Evolutionary conservation across 2,329 filamentous ascomycete species (phyloP).

Genomic region (Dothiorella sarmentorum): DNA sequence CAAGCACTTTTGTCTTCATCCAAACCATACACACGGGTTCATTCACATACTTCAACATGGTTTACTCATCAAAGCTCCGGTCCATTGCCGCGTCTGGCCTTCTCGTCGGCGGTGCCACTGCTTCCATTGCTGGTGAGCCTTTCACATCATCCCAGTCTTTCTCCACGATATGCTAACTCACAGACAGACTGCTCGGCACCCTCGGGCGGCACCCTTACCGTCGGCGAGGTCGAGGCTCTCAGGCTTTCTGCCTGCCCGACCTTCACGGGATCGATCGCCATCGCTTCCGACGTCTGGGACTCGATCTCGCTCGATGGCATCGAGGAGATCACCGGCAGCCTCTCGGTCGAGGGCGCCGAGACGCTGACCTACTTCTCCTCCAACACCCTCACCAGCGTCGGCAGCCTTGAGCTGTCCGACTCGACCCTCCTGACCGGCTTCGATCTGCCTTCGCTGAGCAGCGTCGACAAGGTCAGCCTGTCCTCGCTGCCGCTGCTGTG

Average conservation of each 20-base stretch:
- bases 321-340: constrained; percentile 14
- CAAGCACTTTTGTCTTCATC: constrained; percentile 12
- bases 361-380: constrained; percentile 10
- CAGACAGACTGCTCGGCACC: constrained; percentile 3
- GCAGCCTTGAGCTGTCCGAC: constrained; percentile 2
- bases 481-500: constrained; percentile 13
- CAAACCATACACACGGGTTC: not conserved
- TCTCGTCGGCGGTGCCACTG: not conserved
- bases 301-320: constrained; percentile 2
- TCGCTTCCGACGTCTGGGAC: constrained; percentile 27
- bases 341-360: not conserved
- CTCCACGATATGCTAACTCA: not conserved
- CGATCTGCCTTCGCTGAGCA: constrained; percentile 6
- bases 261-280: constrained; percentile 3
- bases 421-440: not conserved
- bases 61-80: constrained; percentile 3
- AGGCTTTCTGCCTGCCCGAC: constrained; percentile 6
- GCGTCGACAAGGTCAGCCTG: constrained; percentile 1
- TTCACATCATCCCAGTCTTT: not conserved
- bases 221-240: not conserved
- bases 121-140: constrained; percentile 1
- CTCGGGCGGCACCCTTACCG: not conserved
- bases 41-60: constrained; percentile 1
- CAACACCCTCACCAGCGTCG: not conserved
- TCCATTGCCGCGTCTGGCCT: constrained; percentile 12